Evolutionary conservation across 257 asterid species (phyloP).

Genomic region (Sherardia arvensis): DNA sequence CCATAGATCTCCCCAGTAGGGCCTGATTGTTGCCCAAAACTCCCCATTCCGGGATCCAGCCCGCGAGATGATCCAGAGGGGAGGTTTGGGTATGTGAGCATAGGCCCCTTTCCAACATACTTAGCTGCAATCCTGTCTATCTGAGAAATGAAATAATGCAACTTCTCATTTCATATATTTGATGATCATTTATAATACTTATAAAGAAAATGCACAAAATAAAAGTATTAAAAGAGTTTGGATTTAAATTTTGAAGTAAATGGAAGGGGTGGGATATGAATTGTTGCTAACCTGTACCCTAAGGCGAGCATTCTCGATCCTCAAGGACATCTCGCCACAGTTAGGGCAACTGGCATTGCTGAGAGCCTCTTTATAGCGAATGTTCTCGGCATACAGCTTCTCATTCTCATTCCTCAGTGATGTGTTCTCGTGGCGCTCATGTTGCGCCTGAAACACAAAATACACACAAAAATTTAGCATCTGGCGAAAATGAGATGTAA

Average conservation of each 20-base stretch:
- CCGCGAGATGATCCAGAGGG: background rate
- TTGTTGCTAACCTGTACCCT: slow-evolving; percentile 91
- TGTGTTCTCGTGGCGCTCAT: slow-evolving; percentile 57
- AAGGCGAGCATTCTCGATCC: slow-evolving; percentile 56
- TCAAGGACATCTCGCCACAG: too few species aligned
- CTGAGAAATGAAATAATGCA: background rate
- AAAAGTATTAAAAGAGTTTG: too few species aligned
- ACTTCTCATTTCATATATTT: too few species aligned
- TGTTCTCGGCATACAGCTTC: slow-evolving; percentile 52
- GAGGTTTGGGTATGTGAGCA: background rate
- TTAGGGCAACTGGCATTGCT: slow-evolving; percentile 54
- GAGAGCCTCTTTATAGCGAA: slow-evolving; percentile 51
- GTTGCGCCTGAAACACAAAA: slow-evolving; percentile 38
- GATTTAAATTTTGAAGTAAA: too few species aligned
- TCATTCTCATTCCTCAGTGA: slow-evolving; percentile 53
- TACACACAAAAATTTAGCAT: too few species aligned
- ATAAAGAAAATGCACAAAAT: too few species aligned
- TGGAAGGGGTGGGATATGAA: too few species aligned
- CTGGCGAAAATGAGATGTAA: too few species aligned
- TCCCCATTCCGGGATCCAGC: background rate
- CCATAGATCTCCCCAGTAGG: too few species aligned
- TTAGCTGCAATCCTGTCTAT: background rate
- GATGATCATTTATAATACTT: too few species aligned
- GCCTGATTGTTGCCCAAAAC: too few species aligned
- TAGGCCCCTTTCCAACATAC: too few species aligned